Evolutionary conservation across 805 yeast species (phyloP).

Genomic region (Saccharomycopsis malanga): DNA sequence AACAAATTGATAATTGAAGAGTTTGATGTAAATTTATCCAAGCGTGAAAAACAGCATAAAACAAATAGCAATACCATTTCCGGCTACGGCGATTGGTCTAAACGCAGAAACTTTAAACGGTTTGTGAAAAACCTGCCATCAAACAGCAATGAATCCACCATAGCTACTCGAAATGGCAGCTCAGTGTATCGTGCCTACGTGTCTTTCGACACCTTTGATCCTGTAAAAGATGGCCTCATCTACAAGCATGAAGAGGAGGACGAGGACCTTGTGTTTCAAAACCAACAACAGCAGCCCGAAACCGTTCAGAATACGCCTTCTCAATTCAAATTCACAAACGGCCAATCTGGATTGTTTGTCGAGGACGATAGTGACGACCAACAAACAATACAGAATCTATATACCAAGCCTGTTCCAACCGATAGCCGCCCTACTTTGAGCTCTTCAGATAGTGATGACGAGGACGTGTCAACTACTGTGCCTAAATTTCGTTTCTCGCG

Average conservation of each 20-base stretch:
- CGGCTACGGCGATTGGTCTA: slow-evolving; percentile 7
- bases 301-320: too few species aligned
- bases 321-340: too few species aligned
- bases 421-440: too few species aligned
- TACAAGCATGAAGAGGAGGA: neutral
- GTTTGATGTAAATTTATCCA: neutral
- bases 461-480: too few species aligned
- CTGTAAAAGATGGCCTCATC: neutral
- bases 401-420: too few species aligned
- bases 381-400: too few species aligned
- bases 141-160: neutral
- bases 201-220: slow-evolving; percentile 4
- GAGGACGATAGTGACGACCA: too few species aligned
- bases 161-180: neutral
- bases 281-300: too few species aligned
- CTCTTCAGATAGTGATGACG: too few species aligned
- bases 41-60: neutral
- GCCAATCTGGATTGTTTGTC: too few species aligned
- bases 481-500: too few species aligned
- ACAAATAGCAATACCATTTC: neutral
- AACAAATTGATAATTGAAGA: slow-evolving; percentile 3
- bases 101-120: slow-evolving; percentile 7
- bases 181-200: neutral
- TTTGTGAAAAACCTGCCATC: neutral
- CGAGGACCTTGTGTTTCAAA: slow-evolving; percentile 1